Percentiles rank a stretch among this genome's conserved stretches.
Conservation (phyloP, 805 yeast genomes). For the Candida khao-thaluensis region DNA sequence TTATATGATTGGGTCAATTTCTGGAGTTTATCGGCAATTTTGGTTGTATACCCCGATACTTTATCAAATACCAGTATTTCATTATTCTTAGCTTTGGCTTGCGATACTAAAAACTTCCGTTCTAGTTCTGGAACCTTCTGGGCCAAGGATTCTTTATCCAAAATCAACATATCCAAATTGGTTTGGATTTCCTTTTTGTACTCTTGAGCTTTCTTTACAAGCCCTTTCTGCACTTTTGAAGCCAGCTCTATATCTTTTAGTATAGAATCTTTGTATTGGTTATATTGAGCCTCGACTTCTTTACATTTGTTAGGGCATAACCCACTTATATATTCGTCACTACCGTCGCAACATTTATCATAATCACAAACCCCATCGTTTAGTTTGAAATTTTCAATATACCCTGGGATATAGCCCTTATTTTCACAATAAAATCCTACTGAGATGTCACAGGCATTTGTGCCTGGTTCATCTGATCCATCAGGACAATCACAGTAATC, state of each 20-base stretch:
- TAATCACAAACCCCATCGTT: constrained; percentile 93
- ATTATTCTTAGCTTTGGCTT: not conserved
- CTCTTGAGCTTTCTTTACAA: constrained; percentile 8
- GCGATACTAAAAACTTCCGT: not conserved
- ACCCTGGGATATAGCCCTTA: constrained; percentile 61
- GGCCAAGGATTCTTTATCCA: not conserved
- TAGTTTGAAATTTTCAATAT: constrained; percentile 65
- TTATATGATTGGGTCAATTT: not conserved
- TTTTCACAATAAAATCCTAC: constrained; percentile 72
- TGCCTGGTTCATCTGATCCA: constrained; percentile 97
- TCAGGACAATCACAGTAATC: constrained; percentile 96
- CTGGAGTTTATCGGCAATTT: constrained; percentile 1
- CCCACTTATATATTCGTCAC: constrained; percentile 63
- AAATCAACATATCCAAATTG: constrained; percentile 7
- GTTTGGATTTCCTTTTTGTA: constrained; percentile 7
- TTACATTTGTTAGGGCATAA: constrained; percentile 57
- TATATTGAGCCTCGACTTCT: constrained; percentile 44
- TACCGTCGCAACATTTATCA: constrained; percentile 88
- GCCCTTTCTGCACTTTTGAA: constrained; percentile 10
- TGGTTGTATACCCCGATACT: constrained; percentile 14
- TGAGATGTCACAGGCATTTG: constrained; percentile 65
- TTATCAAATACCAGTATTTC: constrained; percentile 17
- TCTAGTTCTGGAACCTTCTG: not conserved
- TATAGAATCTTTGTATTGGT: constrained; percentile 2
- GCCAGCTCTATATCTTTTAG: constrained; percentile 7